Percentiles rank a stretch among this genome's conserved stretches.
Evolutionary conservation across 768 basidiomycete species (phyloP).

Genomic region (Pulveroboletus sp.): DNA sequence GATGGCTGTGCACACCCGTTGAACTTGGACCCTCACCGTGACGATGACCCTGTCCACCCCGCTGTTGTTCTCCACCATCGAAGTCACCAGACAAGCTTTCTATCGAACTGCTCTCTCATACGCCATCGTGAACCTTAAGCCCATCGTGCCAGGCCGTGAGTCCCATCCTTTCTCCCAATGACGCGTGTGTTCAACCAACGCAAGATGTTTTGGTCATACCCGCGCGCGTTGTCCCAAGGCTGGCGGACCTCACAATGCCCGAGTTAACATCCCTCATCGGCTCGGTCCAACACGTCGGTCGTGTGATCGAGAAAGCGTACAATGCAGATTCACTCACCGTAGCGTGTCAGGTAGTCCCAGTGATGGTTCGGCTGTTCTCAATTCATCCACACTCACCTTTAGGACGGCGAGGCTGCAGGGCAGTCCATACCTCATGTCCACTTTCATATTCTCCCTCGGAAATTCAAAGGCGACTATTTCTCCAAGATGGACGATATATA

Average conservation of each 20-base stretch:
- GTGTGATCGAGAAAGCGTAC: conserved; percentile 76
- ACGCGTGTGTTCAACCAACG: conserved; percentile 1
- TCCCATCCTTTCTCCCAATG: conserved; percentile 8
- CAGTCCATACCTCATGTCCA: conserved; percentile 80
- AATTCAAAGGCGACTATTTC: conserved; percentile 63
- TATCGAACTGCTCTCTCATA: conserved; percentile 63
- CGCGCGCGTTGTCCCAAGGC: conserved; percentile 48
- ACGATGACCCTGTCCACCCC: conserved; percentile 16
- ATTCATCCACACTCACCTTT: conserved; percentile 4
- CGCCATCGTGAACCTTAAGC: conserved; percentile 93
- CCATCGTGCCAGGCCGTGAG: conserved; percentile 91
- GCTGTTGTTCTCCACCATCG: conserved; percentile 72
- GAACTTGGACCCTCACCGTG: background rate
- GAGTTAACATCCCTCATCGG: conserved; percentile 81
- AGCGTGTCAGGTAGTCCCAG: conserved; percentile 70
- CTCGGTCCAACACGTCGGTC: conserved; percentile 74
- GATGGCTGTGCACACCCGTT: conserved; percentile 20
- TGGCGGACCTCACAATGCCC: conserved; percentile 49
- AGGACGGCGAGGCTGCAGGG: conserved; percentile 88
- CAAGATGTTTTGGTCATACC: conserved; percentile 63
- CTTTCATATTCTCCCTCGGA: conserved; percentile 87
- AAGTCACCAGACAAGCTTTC: conserved; percentile 74
- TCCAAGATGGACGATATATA: conserved; percentile 72
- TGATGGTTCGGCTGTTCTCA: background rate
- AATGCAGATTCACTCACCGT: conserved; percentile 80